Evolutionary conservation across 1,139 yeast species (phyloP), one percentile per base, ranked within the genome.

Genomic region (Geotrichum europaeum): DNA sequence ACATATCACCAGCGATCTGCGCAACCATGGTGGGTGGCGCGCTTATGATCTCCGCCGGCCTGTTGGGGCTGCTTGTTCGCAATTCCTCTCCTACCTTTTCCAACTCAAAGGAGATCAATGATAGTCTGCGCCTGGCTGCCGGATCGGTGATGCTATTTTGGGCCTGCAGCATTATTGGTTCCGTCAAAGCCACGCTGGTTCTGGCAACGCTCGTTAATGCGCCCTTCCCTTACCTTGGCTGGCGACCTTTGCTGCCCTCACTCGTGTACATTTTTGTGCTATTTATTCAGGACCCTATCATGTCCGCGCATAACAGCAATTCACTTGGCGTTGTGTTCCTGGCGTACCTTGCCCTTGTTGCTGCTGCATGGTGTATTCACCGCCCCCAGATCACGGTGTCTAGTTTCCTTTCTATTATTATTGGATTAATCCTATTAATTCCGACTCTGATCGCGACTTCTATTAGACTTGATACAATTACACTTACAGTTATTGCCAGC

Each of bases 401-500:
- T 3, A 57, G 60, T n/a, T 10, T 54, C 12, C 24, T 59, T 40
- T 45, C 62, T 3, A 32, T 61, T 12, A 18, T 59, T 18, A 25
- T 61, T 20, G 64, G 60, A 18, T 12, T 55, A 6, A 53, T 61
- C 47, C 54, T 61, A 12, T 24, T 59, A 18, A 40, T 56, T 3
- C 62, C 62, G 9, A 36, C 62, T 24, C 22, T 55, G 15, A 40
- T 58, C 22, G 53, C 55, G 30, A 53, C 51, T 12, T 24, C 59
- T 20, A 9, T 57, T 20, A 22, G 59, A 15, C 20, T 61, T n/a
- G 66, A 70, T 52, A 57, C 65, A 9, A 28, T 70, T 6, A 64
- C 69, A 0, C 62, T 70, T 45, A 60, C 69, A 32, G 59, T 68
- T 3, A 73, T 75, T 40, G 67, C 75, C 7, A 65, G 71, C 40